Evolutionary conservation across 2,329 filamentous ascomycete species (phyloP).

Genomic region (Colletotrichum sp.): DNA sequence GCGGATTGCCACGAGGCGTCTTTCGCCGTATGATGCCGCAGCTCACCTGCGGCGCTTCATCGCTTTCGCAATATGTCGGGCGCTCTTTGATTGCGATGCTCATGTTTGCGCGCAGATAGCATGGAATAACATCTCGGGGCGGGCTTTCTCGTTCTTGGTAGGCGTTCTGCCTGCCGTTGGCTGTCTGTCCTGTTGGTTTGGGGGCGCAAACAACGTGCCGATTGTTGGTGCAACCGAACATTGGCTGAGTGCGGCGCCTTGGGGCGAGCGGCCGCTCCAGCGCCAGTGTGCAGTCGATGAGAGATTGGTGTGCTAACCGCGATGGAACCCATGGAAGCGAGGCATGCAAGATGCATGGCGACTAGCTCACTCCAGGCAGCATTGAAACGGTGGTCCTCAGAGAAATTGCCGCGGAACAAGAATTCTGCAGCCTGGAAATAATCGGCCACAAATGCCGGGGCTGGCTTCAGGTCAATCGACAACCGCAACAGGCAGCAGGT

Average conservation of each 20-base stretch:
- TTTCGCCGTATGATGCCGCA: background rate
- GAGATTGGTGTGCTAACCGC: background rate
- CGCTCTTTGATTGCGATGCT: background rate
- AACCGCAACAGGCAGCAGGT: constrained; percentile 7
- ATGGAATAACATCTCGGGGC: background rate
- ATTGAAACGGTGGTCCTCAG: background rate
- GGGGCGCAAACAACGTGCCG: background rate
- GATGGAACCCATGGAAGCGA: background rate
- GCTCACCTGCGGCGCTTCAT: background rate
- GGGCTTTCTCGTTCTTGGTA: constrained; percentile 1
- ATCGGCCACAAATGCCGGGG: background rate
- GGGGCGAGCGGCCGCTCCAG: background rate
- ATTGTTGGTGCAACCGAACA: background rate
- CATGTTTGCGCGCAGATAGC: background rate
- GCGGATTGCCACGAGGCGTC: background rate
- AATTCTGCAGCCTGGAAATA: background rate
- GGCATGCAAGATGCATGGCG: background rate
- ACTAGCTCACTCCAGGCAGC: background rate
- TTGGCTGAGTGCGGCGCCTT: background rate
- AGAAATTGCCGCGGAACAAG: background rate
- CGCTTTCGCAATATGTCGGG: background rate
- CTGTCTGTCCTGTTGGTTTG: background rate
- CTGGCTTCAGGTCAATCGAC: background rate
- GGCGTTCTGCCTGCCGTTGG: background rate
- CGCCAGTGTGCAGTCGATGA: background rate